phyloP scores from a whole-genome alignment of 2,329 filamentous ascomycete species.

The Stemphylium beticola region DNA sequence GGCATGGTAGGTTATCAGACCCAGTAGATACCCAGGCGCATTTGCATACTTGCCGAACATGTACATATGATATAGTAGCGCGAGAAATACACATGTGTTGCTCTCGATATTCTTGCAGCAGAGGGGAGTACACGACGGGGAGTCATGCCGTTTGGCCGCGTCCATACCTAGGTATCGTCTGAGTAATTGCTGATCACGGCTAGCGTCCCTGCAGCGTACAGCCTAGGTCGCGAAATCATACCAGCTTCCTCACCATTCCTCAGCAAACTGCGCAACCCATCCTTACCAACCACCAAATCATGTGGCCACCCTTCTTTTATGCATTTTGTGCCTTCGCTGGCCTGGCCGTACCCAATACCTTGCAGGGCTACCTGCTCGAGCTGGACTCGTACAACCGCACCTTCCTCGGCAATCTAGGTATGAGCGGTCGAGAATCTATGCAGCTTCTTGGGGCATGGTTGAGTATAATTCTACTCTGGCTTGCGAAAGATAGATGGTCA shows the following conservation, averaged over 20 bases:
- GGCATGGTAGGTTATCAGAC: not conserved
- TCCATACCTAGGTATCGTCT: too few species aligned
- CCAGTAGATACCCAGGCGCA: too few species aligned
- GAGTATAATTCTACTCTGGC: not conserved
- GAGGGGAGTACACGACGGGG: too few species aligned
- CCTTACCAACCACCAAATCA: too few species aligned
- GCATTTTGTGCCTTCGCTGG: not conserved
- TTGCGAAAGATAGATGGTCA: not conserved
- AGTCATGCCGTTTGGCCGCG: too few species aligned
- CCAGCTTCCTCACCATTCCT: too few species aligned
- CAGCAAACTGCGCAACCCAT: too few species aligned
- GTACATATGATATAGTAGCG: too few species aligned
- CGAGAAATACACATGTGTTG: too few species aligned
- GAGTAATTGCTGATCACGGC: not conserved
- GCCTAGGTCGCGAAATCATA: too few species aligned
- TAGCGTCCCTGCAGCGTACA: not conserved
- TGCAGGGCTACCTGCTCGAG: not conserved
- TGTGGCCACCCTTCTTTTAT: not conserved
- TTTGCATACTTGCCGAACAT: too few species aligned
- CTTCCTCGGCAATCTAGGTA: not conserved
- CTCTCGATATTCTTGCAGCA: too few species aligned
- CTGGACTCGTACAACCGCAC: not conserved
- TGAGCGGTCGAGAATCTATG: not conserved
- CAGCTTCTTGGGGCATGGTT: not conserved
- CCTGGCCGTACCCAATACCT: not conserved